These are phyloP conservation scores for Rubus idaeus DNA, from an alignment of 306 rosid species.

Conservation along the genomic window DNA sequence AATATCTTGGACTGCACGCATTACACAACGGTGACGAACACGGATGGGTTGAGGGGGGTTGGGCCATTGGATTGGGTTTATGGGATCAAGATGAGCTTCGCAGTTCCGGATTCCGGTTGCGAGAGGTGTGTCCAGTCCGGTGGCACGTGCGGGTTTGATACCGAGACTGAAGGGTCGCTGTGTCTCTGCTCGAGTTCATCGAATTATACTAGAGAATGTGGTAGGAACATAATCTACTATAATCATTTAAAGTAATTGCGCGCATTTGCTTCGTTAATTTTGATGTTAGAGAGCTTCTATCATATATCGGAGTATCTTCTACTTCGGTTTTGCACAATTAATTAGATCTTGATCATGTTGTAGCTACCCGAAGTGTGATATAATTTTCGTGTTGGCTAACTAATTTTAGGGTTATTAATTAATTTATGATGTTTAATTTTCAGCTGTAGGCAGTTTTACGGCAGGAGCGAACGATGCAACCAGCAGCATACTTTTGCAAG, in stretches of 20 bases:
- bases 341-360: no score
- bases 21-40: constrained; percentile 64
- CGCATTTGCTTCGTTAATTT: no score
- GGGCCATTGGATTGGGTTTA: constrained; percentile 90
- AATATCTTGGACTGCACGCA: constrained; percentile 85
- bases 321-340: no score
- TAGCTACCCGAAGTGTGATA: no score
- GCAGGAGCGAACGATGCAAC: background rate
- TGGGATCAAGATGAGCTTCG: constrained; percentile 71
- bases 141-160: constrained; percentile 85
- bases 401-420: background rate
- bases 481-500: background rate
- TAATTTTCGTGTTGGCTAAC: no score
- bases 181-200: constrained; percentile 69
- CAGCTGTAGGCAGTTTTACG: background rate
- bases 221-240: constrained; percentile 25
- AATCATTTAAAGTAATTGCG: no score
- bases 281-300: no score
- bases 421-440: background rate
- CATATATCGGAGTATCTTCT: no score
- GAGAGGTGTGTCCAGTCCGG: constrained; percentile 60
- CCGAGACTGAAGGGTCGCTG: constrained; percentile 67
- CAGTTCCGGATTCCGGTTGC: constrained; percentile 76
- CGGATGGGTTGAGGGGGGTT: constrained; percentile 50
- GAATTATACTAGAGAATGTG: constrained; percentile 70